phyloP scores from a whole-genome alignment of 768 basidiomycete species.

The Collybia mongolica region DNA sequence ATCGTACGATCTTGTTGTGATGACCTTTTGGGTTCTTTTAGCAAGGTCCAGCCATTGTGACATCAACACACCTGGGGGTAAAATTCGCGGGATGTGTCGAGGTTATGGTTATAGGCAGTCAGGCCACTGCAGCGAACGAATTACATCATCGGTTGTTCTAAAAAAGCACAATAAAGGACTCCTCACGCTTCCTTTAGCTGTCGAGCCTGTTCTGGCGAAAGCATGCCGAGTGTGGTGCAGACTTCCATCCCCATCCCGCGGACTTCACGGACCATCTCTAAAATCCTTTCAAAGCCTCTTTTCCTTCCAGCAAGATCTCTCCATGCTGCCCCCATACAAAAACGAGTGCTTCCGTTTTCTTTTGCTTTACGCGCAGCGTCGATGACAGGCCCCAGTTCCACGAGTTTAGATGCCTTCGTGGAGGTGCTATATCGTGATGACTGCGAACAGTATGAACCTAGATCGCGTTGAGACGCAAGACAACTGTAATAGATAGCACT shows the following conservation, averaged over 20 bases:
- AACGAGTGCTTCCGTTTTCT: slow-evolving; percentile 93
- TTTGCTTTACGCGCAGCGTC: slow-evolving; percentile 93
- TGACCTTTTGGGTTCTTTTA: slow-evolving; percentile 58
- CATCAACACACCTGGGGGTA: slow-evolving; percentile 73
- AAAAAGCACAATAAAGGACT: slow-evolving; percentile 9
- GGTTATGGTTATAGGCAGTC: slow-evolving; percentile 98
- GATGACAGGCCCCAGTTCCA: slow-evolving; percentile 90
- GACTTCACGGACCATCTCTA: slow-evolving; percentile 88
- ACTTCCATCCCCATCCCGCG: slow-evolving; percentile 99
- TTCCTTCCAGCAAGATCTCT: slow-evolving; percentile 91
- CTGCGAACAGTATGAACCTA: slow-evolving; percentile 97
- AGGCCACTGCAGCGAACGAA: slow-evolving; percentile 57
- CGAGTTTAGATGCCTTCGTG: slow-evolving; percentile 83
- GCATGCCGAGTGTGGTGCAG: slow-evolving; percentile 97
- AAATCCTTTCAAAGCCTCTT: slow-evolving; percentile 88
- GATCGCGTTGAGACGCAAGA: background rate
- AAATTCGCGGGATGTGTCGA: slow-evolving; percentile 96
- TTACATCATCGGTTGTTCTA: background rate
- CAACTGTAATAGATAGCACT: slow-evolving; percentile 22
- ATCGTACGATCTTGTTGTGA: slow-evolving; percentile 93
- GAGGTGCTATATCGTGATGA: slow-evolving; percentile 90
- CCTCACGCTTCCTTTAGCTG: slow-evolving; percentile 90
- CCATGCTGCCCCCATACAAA: slow-evolving; percentile 99
- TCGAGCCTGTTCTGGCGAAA: slow-evolving; percentile 88
- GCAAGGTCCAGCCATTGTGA: background rate